Evolutionary conservation across 192 early-diverging fungal genomes (phyloP), one percentile per base, ranked within the genome.

Genomic region (Coemansia sp.): DNA sequence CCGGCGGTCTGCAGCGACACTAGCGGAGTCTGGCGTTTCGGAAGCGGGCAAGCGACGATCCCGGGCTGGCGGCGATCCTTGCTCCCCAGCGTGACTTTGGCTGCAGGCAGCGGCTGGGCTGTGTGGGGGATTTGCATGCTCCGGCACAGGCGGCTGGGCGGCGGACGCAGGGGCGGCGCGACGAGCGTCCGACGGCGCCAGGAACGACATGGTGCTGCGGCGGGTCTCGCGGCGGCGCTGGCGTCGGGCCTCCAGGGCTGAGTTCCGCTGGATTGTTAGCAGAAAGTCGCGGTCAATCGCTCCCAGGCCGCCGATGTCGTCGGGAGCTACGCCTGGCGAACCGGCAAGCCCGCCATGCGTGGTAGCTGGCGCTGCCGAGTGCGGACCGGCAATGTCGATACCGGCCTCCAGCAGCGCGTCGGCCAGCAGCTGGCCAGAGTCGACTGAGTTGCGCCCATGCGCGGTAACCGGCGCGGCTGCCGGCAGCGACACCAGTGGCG

Each of bases 161-260:
- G 55, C 28, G 8, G 8, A 39, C 17, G 39, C 39, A 38, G 35
- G 25, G 32, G 21, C 20, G n/a, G 21, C 14, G 35, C 40, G 25
- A 14, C 22, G 19, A 22, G 21, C 38, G 22, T 42, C 48, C 15
- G 43, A 15, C 7, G 56, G 17, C 14, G 62, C 50, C 30, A 72
- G 34, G 35, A 67, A 62, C 17, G 70, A 74, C 57, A 74, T 32
- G 19, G 70, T 74, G 52, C 65, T 74, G 29, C 70, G 63, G 23
- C 70, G 70, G 5, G 70, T 67, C 45, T 74, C 70, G 40, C 70
- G 63, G 17, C 70, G 70, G 8, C 70, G 50, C 54, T 74, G 70
- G 17, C 70, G 58, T 27, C 70, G 50, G 40, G 70, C 70, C 32
- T 74, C 70, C 11, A 74, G 64, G 0, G 70, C 70, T 2, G 70